Evolutionary conservation across 371 early-diverging fungal genomes (phyloP).

Genomic region (Lichtheimia corymbifera): DNA sequence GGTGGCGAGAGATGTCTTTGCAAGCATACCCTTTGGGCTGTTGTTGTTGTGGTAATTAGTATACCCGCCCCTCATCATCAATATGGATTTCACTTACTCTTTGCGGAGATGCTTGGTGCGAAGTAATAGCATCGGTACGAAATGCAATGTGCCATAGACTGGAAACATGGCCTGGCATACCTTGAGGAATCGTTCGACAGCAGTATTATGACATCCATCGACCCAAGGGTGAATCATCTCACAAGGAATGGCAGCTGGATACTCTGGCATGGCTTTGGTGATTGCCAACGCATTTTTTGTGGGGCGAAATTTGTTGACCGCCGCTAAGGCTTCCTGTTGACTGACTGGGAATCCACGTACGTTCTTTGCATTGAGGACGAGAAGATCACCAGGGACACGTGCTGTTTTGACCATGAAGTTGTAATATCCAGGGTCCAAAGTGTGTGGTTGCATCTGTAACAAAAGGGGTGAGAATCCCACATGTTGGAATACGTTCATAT

Average conservation of each 20-base stretch:
- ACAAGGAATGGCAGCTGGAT: constrained; percentile 43
- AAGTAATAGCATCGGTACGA: constrained; percentile 69
- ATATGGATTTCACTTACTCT: constrained; percentile 40
- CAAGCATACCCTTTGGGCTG: constrained; percentile 52
- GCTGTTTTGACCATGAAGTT: constrained; percentile 68
- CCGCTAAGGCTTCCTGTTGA: constrained; percentile 34
- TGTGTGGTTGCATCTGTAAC: constrained; percentile 59
- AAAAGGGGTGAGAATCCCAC: not conserved
- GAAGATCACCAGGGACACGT: constrained; percentile 55
- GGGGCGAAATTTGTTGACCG: constrained; percentile 43
- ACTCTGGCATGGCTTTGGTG: constrained; percentile 24
- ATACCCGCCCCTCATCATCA: not conserved
- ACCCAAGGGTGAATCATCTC: constrained; percentile 64
- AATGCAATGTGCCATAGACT: constrained; percentile 73
- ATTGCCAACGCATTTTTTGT: constrained; percentile 47
- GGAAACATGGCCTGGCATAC: constrained; percentile 63
- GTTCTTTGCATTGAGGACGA: constrained; percentile 53
- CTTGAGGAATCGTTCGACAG: constrained; percentile 49
- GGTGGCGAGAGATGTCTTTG: constrained; percentile 54
- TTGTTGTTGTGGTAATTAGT: not conserved
- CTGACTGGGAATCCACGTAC: constrained; percentile 53
- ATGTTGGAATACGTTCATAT: not conserved
- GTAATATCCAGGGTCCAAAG: constrained; percentile 69
- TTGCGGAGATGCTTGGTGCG: constrained; percentile 54
- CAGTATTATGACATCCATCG: constrained; percentile 52